Evolutionary conservation across 78 protist genomes (phyloP), one percentile per base, ranked within the genome.

Genomic region (Carpediemonas membranifera): DNA sequence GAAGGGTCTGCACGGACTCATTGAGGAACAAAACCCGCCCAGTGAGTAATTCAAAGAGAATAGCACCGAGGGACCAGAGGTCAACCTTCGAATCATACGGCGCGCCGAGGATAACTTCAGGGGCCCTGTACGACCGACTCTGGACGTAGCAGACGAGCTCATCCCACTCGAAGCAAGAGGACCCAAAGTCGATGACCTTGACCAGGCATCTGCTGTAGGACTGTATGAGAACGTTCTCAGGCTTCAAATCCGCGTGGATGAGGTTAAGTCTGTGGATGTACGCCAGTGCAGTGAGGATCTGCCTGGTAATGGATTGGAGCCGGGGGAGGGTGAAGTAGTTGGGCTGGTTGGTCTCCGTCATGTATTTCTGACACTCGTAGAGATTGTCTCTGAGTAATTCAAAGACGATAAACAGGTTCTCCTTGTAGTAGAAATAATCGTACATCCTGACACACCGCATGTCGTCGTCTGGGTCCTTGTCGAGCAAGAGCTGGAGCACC

Each of bases 231-330:
- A 87, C 72, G 73, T 87, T 87, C 52, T 87, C 91, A 7, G 91
- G 91, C 76, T 87, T 87, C 30, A 87, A 68, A 60, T 87, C 91
- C 47, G 84, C 79, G 72, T 87, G 91, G 60, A 87, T 72, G 55
- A 87, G 54, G 0, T 35, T 33, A 18, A 79, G 58, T 51, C 16
- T 1, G 71, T 82, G 86, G 14, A 80, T 31, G 76, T 41, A 76
- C 24, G 3, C 60, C 34, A 73, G 39, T 1, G 54, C 1, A 2
- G 3, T 28, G 13, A 74, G 62, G 25, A 62, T 27, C 36, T 74
- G 86, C 65, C 56, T 25, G 1, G 88, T 53, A 30, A 87, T 80
- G 5, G 11, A 0, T 65, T 80, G 85, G 3, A 87, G 65, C 1
- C 84, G 76, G 1, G 73, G 74, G 35, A 87, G 36, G 9, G 74